phyloP scores from a whole-genome alignment of 257 asterid genomes.

The Solanum piurae region DNA sequence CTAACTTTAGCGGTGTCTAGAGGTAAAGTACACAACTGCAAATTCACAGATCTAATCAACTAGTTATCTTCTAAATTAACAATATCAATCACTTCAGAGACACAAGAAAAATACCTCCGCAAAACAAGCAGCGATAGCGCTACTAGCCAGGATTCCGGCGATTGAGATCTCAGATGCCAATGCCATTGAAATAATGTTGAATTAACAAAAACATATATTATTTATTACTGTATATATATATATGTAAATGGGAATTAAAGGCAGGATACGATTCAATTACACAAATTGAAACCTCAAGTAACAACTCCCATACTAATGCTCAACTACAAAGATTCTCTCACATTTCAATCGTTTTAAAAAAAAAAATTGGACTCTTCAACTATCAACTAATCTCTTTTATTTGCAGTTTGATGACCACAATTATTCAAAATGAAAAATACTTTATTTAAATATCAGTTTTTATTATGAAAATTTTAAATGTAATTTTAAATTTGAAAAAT shows the following conservation, averaged over 20 bases:
- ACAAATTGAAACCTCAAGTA: not conserved
- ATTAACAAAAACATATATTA: not conserved
- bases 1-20: slow-evolving; percentile 84
- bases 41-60: not conserved
- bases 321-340: not conserved
- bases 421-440: not conserved
- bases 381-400: not conserved
- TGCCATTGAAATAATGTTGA: slow-evolving; percentile 28
- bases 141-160: slow-evolving; percentile 54
- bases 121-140: slow-evolving; percentile 85
- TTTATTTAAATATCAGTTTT: not conserved
- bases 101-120: slow-evolving; percentile 58
- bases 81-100: not conserved
- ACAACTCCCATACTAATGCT: not conserved
- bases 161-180: slow-evolving; percentile 70
- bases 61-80: not conserved
- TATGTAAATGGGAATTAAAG: not conserved
- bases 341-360: not conserved
- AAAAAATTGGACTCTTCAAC: not conserved
- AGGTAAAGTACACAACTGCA: slow-evolving; percentile 84
- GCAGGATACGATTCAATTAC: not conserved
- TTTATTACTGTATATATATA: not conserved
- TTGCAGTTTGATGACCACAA: not conserved
- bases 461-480: too few relatives aligned
- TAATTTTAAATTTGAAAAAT: not conserved